Evolutionary conservation across 2,329 filamentous ascomycete species (phyloP).

Genomic region (Sporothrix protearum): DNA sequence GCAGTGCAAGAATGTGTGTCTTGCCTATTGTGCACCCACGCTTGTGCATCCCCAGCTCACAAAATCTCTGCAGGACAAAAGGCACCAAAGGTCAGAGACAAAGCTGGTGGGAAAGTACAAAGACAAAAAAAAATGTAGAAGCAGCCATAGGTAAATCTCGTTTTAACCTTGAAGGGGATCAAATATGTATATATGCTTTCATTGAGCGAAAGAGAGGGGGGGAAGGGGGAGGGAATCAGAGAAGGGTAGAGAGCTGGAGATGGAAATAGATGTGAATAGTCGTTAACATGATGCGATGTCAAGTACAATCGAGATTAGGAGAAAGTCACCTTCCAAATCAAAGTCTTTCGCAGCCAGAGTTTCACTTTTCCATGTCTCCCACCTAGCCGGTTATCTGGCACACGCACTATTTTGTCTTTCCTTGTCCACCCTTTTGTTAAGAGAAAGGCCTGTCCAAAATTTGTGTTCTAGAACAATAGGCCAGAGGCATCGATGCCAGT

Average conservation of each 20-base stretch:
- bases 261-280: not conserved
- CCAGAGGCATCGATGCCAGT: not conserved
- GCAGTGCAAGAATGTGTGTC: not conserved
- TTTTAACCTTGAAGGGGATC: not conserved
- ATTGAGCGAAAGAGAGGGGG: too few species aligned
- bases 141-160: not conserved
- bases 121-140: not conserved
- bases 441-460: not conserved
- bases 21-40: not conserved
- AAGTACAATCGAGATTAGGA: not conserved
- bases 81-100: not conserved
- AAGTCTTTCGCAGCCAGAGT: not conserved
- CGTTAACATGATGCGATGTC: not conserved
- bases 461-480: not conserved
- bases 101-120: not conserved
- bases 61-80: constrained; percentile 1
- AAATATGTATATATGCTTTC: not conserved
- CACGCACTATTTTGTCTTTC: not conserved
- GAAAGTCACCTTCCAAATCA: not conserved
- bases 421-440: not conserved
- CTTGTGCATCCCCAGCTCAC: not conserved
- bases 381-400: not conserved
- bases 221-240: too few species aligned
- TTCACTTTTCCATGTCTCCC: not conserved
- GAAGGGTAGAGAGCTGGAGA: too few species aligned